Evolutionary conservation across 1,284 basidiomycete species (phyloP).

Genomic region (Pholiota adiposa): DNA sequence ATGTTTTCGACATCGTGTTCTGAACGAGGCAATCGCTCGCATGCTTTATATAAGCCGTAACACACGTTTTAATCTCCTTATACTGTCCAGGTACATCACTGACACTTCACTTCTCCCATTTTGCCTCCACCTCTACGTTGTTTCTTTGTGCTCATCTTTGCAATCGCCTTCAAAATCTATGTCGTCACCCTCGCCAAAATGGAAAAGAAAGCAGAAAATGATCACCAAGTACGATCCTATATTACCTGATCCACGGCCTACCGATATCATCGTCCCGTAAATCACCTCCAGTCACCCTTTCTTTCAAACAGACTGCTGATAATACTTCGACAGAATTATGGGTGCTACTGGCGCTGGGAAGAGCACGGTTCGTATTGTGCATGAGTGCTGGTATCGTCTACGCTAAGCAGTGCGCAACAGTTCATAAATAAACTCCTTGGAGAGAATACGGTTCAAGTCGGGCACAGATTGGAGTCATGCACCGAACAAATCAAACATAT

Average conservation of each 20-base stretch:
- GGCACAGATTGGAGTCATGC: background rate
- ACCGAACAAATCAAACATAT: background rate
- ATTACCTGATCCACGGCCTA: background rate
- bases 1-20: background rate
- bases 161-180: background rate
- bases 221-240: background rate
- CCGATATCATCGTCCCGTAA: constrained; percentile 1
- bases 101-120: too few relatives aligned
- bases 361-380: constrained; percentile 1
- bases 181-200: background rate
- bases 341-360: constrained; percentile 7
- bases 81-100: too few relatives aligned
- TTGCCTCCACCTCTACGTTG: too few relatives aligned
- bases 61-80: background rate
- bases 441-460: background rate
- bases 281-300: background rate
- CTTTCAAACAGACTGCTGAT: background rate
- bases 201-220: constrained; percentile 4
- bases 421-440: constrained; percentile 2
- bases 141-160: background rate
- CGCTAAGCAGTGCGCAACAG: background rate
- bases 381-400: background rate
- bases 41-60: background rate
- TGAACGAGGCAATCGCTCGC: background rate
- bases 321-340: background rate